Percentiles rank a stretch among this genome's conserved stretches.
These are phyloP conservation scores for Plasmodium gonderi DNA, from an alignment of 169 alveolate species.

Conservation along the genomic window DNA sequence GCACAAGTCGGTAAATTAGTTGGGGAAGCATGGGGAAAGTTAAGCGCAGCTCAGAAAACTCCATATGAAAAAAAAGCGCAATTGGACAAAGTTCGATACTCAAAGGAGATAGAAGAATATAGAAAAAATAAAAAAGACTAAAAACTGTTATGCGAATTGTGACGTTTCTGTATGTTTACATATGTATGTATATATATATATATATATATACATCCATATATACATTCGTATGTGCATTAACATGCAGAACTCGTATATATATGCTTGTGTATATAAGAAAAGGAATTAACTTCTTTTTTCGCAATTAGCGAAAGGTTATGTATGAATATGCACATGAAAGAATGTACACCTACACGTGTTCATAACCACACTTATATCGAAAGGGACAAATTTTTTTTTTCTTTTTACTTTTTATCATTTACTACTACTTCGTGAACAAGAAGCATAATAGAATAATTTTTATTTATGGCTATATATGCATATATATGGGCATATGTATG, in stretches of 20 bases:
- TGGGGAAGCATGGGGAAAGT: slow-evolving; percentile 93
- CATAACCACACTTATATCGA: too few species aligned
- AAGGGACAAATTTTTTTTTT: not conserved
- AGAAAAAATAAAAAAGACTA: slow-evolving; percentile 59
- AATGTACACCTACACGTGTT: too few species aligned
- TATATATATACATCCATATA: not conserved
- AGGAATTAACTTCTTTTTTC: not conserved
- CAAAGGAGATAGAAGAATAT: slow-evolving; percentile 88
- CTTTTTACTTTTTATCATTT: too few species aligned
- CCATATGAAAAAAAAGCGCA: slow-evolving; percentile 92
- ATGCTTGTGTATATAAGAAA: not conserved
- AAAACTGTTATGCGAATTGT: not conserved
- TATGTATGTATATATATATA: not conserved
- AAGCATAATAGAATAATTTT: not conserved
- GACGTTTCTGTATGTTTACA: not conserved
- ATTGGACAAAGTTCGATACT: slow-evolving; percentile 89
- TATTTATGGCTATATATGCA: not conserved
- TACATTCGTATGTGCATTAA: not conserved
- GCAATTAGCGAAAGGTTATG: not conserved
- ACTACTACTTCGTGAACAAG: not conserved
- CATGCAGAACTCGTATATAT: not conserved
- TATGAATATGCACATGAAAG: too few species aligned
- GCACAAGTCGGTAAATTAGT: slow-evolving; percentile 92
- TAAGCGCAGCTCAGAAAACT: slow-evolving; percentile 87
- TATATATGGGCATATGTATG: not conserved